phyloP scores from a whole-genome alignment of 2,329 filamentous ascomycete genomes.

The Calonectria honghensis region DNA sequence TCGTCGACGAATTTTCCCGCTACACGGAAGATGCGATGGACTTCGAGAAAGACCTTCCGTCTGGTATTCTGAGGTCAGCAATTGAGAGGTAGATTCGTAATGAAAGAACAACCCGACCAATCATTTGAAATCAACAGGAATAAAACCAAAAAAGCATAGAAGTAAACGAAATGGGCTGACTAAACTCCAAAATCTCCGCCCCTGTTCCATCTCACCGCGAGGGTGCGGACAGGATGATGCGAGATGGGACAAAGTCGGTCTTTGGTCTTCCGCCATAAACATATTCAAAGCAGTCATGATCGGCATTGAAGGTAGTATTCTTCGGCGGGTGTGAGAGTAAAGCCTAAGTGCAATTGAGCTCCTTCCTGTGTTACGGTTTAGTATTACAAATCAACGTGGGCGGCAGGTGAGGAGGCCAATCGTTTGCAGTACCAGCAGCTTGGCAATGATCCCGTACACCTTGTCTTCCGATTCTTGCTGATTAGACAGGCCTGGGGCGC shows the following conservation, averaged over 20 bases:
- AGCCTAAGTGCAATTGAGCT: not conserved
- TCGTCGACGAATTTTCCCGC: conserved; percentile 29
- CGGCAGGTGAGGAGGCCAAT: not conserved
- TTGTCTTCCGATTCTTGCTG: conserved; percentile 31
- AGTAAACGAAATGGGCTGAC: not conserved
- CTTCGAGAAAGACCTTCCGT: not conserved
- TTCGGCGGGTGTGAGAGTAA: not conserved
- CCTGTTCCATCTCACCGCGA: not conserved
- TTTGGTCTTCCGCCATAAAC: not conserved
- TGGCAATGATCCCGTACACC: conserved; percentile 19
- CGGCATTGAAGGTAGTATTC: too few species aligned
- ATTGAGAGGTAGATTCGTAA: not conserved
- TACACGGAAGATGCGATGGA: not conserved
- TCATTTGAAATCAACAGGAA: not conserved
- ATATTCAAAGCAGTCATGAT: not conserved
- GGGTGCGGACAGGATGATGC: not conserved
- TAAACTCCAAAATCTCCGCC: not conserved
- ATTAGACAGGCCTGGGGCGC: conserved; percentile 9
- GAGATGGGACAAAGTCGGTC: not conserved
- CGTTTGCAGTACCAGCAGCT: conserved; percentile 25
- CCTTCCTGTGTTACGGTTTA: not conserved
- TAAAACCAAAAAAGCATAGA: not conserved
- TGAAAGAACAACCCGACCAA: not conserved
- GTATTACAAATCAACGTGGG: not conserved
- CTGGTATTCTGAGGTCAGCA: not conserved